Conservation (phyloP, 2,329 filamentous ascomycete genomes). For the Penicillium sp. region DNA sequence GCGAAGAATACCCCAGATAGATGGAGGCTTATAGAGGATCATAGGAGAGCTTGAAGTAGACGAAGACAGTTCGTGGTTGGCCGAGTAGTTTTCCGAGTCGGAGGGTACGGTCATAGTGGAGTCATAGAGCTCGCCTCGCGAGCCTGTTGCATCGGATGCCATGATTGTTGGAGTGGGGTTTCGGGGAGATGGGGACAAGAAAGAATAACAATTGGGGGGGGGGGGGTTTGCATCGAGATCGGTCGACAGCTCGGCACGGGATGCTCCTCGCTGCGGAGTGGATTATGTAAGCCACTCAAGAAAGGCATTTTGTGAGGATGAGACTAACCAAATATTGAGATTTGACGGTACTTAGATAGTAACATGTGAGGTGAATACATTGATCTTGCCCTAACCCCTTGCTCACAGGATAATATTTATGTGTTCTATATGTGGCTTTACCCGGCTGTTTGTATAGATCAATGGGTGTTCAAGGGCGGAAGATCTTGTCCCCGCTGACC, state of each 20-base stretch:
- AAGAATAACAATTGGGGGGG: not conserved
- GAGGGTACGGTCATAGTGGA: slow-evolving; percentile 48
- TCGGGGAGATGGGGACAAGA: not conserved
- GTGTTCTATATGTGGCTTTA: not conserved
- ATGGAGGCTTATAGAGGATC: slow-evolving; percentile 80
- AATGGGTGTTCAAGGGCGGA: slow-evolving; percentile 15
- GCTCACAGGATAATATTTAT: not conserved
- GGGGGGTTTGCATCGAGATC: not conserved
- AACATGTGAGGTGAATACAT: not conserved
- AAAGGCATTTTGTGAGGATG: not conserved
- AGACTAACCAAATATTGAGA: not conserved
- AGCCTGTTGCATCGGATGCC: slow-evolving; percentile 34
- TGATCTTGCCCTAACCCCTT: not conserved
- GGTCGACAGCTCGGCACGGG: not conserved
- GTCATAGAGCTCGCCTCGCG: slow-evolving; percentile 42
- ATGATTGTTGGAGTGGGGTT: slow-evolving; percentile 20
- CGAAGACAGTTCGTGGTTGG: slow-evolving; percentile 39
- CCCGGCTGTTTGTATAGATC: not conserved
- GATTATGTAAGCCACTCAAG: not conserved
- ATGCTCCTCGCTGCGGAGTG: slow-evolving; percentile 6
- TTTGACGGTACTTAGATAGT: not conserved
- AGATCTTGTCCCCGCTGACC: slow-evolving; percentile 34
- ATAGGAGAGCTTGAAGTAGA: slow-evolving; percentile 41
- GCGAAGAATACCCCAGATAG: slow-evolving; percentile 78
- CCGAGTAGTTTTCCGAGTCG: slow-evolving; percentile 50